Conservation (phyloP, 768 basidiomycete genomes). For the Tephrocybe rancida region DNA sequence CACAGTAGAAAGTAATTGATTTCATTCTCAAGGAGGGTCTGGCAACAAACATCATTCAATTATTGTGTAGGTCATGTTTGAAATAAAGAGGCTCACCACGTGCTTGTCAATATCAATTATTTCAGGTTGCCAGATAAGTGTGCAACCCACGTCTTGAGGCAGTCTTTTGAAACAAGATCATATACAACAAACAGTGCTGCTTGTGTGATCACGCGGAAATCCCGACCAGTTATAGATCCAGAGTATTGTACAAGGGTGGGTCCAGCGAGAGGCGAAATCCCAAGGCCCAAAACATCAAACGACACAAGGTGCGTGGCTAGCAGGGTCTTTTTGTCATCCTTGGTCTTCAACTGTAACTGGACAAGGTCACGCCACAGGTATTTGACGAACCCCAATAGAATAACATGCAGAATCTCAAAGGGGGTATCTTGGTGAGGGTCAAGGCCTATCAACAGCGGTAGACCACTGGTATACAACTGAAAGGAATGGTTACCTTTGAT, state of each 20-base stretch:
- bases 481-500: not conserved
- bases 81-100: slow-evolving; percentile 22
- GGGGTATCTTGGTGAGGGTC: slow-evolving; percentile 46
- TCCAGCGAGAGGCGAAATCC: slow-evolving; percentile 28
- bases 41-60: not conserved
- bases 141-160: slow-evolving; percentile 28
- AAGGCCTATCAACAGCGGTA: slow-evolving; percentile 13
- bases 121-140: slow-evolving; percentile 36
- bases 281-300: slow-evolving; percentile 35
- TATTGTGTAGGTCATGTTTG: not conserved
- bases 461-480: not conserved
- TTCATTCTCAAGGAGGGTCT: slow-evolving; percentile 14
- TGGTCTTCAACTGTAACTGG: slow-evolving; percentile 25
- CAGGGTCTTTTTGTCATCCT: slow-evolving; percentile 22
- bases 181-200: slow-evolving; percentile 34
- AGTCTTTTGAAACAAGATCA: slow-evolving; percentile 26
- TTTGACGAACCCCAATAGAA: slow-evolving; percentile 48
- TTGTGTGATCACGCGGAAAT: slow-evolving; percentile 30
- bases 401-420: slow-evolving; percentile 45
- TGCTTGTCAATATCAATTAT: slow-evolving; percentile 25
- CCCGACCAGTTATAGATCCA: slow-evolving; percentile 32
- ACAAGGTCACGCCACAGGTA: slow-evolving; percentile 47
- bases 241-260: slow-evolving; percentile 35
- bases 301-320: slow-evolving; percentile 25
- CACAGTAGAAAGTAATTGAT: slow-evolving; percentile 31